Base-by-base conservation (phyloP, 2,329 filamentous ascomycete genomes). In the Aspergillus clavatus region DNA sequence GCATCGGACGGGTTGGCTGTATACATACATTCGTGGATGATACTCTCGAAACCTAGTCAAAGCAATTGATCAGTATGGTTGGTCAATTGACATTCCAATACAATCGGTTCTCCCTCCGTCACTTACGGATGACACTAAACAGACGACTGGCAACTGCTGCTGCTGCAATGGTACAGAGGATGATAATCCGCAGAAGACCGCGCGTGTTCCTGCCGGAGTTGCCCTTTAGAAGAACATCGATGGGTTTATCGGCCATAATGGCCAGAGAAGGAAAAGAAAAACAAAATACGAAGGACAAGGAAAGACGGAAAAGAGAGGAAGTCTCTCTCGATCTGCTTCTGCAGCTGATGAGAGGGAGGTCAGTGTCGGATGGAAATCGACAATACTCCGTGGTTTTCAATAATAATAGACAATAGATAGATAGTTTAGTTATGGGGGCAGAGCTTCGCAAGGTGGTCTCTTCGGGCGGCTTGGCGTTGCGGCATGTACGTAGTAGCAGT, bases 21-120 rank as follows among this genome's bases (percentile, higher is more conserved):
- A 44, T 53, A 85, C 89, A 72, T 69, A 96, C 93, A 98, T 79
- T 98, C 93, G 79, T 98, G 93, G 65, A 98, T 98, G 65, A 98
- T 98, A 74, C 89, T 95, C 75, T 98, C 93, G 67, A 98, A 98
- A 58, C 87, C 87, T 91, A 26, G 24, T 45, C 39, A 49, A 51
- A 49, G 18, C 55, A 50, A 43, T 50, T 29, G 43, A 42, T 44
- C 22, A 47, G 43, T 45, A 21, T 29, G 18, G 5, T 16, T 26
- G 44, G 38, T 46, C 43, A 44, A 40, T 50, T 39, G 26, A n/a
- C n/a, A n/a, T n/a, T n/a, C 38, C 12, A 4, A 8, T n/a, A 14
- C 36, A 7, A 24, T 6, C 11, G 23, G 14, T 16, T 23, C 4
- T 21, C 12, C 16, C 11, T n/a, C 16, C 35, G 24, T 45, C 50